Conservation (phyloP, 2,329 filamentous ascomycete species). For the Fusarium setosum region DNA sequence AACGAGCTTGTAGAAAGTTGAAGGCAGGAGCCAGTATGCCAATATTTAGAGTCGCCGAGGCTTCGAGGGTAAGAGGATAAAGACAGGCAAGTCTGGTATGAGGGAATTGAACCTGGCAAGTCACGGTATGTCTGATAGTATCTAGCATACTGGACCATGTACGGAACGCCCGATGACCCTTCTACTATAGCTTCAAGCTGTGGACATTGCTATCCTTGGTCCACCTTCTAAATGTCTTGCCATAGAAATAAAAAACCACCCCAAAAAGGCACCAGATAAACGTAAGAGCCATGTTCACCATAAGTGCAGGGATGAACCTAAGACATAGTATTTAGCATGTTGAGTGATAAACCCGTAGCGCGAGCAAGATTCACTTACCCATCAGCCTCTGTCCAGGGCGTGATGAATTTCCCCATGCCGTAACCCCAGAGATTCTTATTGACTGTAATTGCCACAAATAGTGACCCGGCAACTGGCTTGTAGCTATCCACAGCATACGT, state of each 20-base stretch:
- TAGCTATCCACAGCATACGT: constrained; percentile 73
- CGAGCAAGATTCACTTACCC: background rate
- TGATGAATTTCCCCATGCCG: constrained; percentile 20
- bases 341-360: background rate
- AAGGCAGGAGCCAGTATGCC: no score
- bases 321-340: background rate
- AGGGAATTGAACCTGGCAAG: no score
- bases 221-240: constrained; percentile 11
- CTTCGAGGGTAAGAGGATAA: no score
- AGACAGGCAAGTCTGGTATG: no score
- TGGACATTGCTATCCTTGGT: constrained; percentile 11
- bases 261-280: constrained; percentile 1
- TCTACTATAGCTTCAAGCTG: background rate
- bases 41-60: no score
- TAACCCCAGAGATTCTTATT: constrained; percentile 27
- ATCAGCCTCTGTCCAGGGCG: constrained; percentile 11
- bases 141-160: no score
- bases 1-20: no score
- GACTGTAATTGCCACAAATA: constrained; percentile 24
- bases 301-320: background rate
- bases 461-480: constrained; percentile 52
- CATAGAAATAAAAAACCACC: constrained; percentile 8
- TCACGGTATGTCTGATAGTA: no score
- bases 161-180: no score
- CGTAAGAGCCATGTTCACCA: constrained; percentile 14